These are phyloP conservation scores for Apiospora malaysiana DNA, from an alignment of 2,329 filamentous ascomycete genomes.

Conservation along the genomic window DNA sequence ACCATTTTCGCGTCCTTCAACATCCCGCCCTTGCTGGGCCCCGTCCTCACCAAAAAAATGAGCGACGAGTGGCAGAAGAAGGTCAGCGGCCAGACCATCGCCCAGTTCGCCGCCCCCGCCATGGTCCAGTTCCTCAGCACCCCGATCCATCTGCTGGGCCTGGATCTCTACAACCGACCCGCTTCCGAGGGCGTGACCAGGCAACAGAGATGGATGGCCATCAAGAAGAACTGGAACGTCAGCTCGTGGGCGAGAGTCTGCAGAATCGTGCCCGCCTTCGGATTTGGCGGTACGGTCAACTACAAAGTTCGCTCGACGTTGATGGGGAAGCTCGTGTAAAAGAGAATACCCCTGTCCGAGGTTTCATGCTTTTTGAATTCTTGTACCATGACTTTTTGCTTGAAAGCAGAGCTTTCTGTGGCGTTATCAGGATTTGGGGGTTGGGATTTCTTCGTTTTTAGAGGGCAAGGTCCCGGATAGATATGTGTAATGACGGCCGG, in stretches of 20 bases:
- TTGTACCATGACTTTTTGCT: constrained; percentile 6
- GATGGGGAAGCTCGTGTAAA: constrained; percentile 64
- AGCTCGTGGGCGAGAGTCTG: constrained; percentile 79
- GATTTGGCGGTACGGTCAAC: constrained; percentile 87
- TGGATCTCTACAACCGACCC: constrained; percentile 85
- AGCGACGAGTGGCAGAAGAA: constrained; percentile 56
- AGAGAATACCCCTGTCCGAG: background rate
- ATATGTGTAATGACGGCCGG: constrained; percentile 20
- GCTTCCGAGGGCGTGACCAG: constrained; percentile 45
- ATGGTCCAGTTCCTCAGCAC: constrained; percentile 80
- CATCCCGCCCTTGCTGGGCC: constrained; percentile 79
- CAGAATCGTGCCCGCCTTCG: constrained; percentile 87
- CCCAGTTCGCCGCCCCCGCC: constrained; percentile 83
- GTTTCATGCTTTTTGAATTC: background rate
- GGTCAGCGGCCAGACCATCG: constrained; percentile 64
- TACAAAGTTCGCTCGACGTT: constrained; percentile 69
- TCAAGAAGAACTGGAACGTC: constrained; percentile 77
- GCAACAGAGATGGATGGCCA: constrained; percentile 66
- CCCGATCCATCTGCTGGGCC: constrained; percentile 81
- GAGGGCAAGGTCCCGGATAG: constrained; percentile 11
- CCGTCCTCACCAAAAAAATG: constrained; percentile 63
- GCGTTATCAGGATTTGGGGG: constrained; percentile 28
- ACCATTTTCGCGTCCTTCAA: constrained; percentile 96
- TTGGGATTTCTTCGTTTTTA: background rate
- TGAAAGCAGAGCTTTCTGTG: constrained; percentile 24